Evolutionary conservation across 805 yeast species (phyloP).

Genomic region (Lipomyces japonicus): DNA sequence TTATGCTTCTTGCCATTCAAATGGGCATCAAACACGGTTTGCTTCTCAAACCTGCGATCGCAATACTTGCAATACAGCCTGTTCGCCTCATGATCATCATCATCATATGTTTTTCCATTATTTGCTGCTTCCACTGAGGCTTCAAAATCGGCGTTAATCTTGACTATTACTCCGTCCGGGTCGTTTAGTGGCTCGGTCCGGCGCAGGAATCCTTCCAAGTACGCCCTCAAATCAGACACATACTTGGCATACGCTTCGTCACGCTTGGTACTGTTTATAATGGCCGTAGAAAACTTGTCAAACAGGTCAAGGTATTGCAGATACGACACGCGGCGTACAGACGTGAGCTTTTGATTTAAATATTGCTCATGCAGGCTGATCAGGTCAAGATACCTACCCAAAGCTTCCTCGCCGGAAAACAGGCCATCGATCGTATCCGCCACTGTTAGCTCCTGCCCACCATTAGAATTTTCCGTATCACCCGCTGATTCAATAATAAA

Average conservation of each 20-base stretch:
- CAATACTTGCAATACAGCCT: slow-evolving; percentile 59
- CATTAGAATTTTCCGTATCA: slow-evolving; percentile 33
- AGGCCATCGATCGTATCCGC: slow-evolving; percentile 40
- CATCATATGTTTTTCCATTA: slow-evolving; percentile 8
- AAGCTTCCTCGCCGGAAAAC: slow-evolving; percentile 58
- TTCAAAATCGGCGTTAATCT: slow-evolving; percentile 35
- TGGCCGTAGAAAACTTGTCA: slow-evolving; percentile 39
- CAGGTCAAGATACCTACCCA: slow-evolving; percentile 64
- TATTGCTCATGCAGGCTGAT: slow-evolving; percentile 50
- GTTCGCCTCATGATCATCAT: slow-evolving; percentile 7
- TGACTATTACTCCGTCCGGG: slow-evolving; percentile 36
- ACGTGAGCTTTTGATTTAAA: slow-evolving; percentile 43
- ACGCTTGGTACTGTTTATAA: slow-evolving; percentile 31
- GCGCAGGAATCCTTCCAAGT: slow-evolving; percentile 48
- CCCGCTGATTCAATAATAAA: slow-evolving; percentile 26
- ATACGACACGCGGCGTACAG: slow-evolving; percentile 42
- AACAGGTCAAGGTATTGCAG: slow-evolving; percentile 50
- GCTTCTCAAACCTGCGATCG: slow-evolving; percentile 57
- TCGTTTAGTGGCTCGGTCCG: slow-evolving; percentile 50
- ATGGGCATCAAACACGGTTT: slow-evolving; percentile 66
- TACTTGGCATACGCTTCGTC: slow-evolving; percentile 44
- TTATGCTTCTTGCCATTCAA: slow-evolving; percentile 70
- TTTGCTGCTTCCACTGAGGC: slow-evolving; percentile 20
- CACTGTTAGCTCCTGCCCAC: slow-evolving; percentile 39
- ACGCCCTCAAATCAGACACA: slow-evolving; percentile 45